Conservation (phyloP, 306 rosid genomes). For the Dryas alaskensis region DNA sequence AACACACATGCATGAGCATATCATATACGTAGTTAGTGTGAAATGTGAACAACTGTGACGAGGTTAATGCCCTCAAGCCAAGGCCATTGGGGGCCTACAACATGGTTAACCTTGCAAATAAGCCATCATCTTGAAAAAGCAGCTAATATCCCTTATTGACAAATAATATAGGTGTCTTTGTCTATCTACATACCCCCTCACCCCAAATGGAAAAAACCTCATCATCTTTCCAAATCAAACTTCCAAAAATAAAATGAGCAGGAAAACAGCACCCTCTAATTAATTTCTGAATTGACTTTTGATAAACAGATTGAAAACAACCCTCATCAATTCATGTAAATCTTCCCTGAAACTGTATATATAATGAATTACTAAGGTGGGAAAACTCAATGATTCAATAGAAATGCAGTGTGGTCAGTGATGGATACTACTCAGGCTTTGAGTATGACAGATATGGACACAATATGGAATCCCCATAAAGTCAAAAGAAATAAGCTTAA, state of each 20-base stretch:
- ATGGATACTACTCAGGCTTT: not conserved
- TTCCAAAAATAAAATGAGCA: not conserved
- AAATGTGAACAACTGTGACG: not conserved
- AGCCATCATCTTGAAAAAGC: no score
- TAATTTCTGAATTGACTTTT: not conserved
- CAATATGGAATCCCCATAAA: not conserved
- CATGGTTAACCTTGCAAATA: no score
- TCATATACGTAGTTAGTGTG: no score
- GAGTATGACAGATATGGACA: slow-evolving; percentile 2
- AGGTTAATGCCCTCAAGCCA: not conserved
- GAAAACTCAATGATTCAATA: not conserved
- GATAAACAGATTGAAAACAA: not conserved
- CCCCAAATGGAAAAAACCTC: not conserved
- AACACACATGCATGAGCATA: not conserved
- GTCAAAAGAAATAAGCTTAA: not conserved
- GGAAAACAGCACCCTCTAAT: not conserved
- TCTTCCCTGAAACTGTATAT: no score
- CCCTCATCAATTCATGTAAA: not conserved
- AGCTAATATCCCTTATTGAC: no score
- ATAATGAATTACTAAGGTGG: not conserved
- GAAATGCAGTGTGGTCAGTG: not conserved
- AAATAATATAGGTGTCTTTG: not conserved
- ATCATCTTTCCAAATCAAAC: not conserved
- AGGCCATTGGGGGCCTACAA: no score
- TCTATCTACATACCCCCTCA: slow-evolving; percentile 1